These are phyloP conservation scores for Boletus rubescentipes DNA, from an alignment of 768 basidiomycete genomes.

Conservation along the genomic window DNA sequence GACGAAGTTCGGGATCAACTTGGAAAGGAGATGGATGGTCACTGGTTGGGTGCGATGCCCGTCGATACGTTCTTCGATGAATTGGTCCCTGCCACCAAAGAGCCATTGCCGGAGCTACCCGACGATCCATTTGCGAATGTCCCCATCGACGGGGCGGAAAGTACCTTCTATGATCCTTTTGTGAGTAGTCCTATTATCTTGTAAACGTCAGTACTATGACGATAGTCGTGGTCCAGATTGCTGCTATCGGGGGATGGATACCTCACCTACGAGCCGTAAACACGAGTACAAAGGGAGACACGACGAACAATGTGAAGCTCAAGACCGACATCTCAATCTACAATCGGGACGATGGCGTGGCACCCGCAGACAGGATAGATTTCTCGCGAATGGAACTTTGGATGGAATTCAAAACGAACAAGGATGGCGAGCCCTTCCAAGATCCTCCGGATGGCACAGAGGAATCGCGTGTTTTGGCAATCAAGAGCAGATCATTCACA, in stretches of 20 bases:
- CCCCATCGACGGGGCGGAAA: background rate
- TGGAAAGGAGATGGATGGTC: background rate
- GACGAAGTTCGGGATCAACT: background rate
- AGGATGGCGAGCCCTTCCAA: background rate
- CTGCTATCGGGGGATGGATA: too few species aligned
- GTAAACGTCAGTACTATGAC: background rate
- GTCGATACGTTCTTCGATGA: background rate
- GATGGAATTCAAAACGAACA: slow-evolving; percentile 2
- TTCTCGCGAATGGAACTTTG: too few species aligned
- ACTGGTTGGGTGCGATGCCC: background rate
- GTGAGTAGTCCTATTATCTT: background rate
- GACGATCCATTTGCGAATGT: background rate
- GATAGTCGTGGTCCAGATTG: too few species aligned
- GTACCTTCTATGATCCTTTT: background rate
- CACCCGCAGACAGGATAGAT: too few species aligned
- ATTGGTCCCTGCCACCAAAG: background rate
- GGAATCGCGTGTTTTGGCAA: background rate
- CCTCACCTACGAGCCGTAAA: too few species aligned
- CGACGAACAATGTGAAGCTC: too few species aligned
- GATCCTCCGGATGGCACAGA: background rate
- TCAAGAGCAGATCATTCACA: too few species aligned
- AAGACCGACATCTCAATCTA: too few species aligned
- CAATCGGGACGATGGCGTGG: too few species aligned
- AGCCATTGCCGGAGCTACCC: background rate
- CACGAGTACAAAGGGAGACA: too few species aligned